A percentile compares a stretch with the other conserved stretches of the same genome.
Conservation (phyloP, 768 basidiomycete genomes). For the Russula virescens region DNA sequence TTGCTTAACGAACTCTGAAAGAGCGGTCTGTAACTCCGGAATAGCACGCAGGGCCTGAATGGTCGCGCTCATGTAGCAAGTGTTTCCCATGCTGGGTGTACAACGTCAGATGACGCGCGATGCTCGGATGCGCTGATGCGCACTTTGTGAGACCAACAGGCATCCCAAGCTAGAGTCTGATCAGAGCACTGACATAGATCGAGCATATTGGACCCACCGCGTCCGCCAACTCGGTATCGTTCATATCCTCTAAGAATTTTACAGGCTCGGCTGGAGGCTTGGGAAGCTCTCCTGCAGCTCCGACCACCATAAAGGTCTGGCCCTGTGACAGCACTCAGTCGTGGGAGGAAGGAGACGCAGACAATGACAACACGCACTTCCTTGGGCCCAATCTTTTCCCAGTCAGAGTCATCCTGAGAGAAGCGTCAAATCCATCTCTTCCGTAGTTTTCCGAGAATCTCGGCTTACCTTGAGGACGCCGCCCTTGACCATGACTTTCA, state of each 20-base stretch:
- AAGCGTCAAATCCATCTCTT: neutral
- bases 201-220: conserved; percentile 46
- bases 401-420: conserved; percentile 74
- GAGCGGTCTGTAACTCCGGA: conserved; percentile 76
- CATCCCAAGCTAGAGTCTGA: conserved; percentile 45
- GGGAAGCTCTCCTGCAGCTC: conserved; percentile 87
- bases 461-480: conserved; percentile 75
- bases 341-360: neutral
- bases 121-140: conserved; percentile 22
- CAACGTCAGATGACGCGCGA: conserved; percentile 29
- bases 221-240: conserved; percentile 71
- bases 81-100: conserved; percentile 62
- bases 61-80: conserved; percentile 97
- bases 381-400: conserved; percentile 81
- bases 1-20: conserved; percentile 47
- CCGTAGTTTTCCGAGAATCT: neutral
- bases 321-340: conserved; percentile 44
- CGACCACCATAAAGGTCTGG: conserved; percentile 90
- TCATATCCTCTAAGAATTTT: conserved; percentile 92
- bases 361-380: conserved; percentile 42
- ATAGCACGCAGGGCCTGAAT: conserved; percentile 91
- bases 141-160: conserved; percentile 79
- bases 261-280: conserved; percentile 74
- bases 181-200: neutral
- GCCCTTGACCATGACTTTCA: conserved; percentile 97